Evolutionary conservation across 345 rosid species (phyloP).

Genomic region (Durio zibethinus): DNA sequence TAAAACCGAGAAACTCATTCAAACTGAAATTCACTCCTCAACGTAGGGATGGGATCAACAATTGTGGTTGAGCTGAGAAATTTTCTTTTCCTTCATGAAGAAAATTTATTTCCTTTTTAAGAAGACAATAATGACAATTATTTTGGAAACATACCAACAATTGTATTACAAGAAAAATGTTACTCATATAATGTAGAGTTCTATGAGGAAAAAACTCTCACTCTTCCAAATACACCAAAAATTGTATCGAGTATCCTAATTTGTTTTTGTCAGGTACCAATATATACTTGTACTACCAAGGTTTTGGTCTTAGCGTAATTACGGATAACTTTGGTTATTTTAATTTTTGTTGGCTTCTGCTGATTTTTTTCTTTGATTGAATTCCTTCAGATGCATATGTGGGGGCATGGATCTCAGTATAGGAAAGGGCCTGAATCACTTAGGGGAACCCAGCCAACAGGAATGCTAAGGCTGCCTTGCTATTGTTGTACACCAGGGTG

Average conservation of each 20-base stretch:
- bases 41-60: neutral
- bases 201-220: constrained; percentile 5
- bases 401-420: constrained; percentile 99
- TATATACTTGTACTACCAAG: neutral
- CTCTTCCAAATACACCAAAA: neutral
- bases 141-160: neutral
- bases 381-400: constrained; percentile 86
- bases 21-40: neutral
- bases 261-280: neutral
- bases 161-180: constrained; percentile 27
- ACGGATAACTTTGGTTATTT: neutral
- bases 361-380: neutral
- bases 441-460: constrained; percentile 65
- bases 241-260: neutral
- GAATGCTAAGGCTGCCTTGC: constrained; percentile 72
- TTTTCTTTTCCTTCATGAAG: neutral
- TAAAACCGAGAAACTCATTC: constrained; percentile 18
- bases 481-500: constrained; percentile 66
- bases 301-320: neutral
- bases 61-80: neutral
- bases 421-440: constrained; percentile 80
- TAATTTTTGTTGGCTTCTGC: neutral
- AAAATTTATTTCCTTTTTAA: neutral
- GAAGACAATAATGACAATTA: neutral
- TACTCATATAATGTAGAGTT: neutral